Conservation (phyloP, 768 basidiomycete genomes). For the Hydnomerulius pinastri region DNA sequence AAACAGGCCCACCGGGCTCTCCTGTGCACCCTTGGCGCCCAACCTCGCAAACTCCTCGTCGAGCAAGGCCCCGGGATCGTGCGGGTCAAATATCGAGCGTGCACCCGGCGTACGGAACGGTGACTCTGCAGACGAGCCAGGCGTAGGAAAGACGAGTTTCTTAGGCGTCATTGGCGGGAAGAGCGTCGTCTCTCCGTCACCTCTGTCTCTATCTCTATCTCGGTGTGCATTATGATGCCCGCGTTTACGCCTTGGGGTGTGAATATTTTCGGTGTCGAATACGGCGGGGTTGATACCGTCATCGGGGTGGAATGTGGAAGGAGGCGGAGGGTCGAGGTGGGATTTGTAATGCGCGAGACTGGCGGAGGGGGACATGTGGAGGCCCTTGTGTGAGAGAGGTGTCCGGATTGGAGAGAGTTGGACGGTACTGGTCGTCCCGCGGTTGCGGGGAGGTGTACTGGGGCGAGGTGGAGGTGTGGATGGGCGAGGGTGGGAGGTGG, state of each 20-base stretch:
- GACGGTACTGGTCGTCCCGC: constrained; percentile 26
- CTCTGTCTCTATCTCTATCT: constrained; percentile 24
- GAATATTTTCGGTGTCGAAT: constrained; percentile 39
- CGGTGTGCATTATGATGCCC: constrained; percentile 19
- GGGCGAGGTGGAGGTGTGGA: constrained; percentile 41
- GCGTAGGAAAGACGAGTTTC: constrained; percentile 38
- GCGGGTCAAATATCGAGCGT: constrained; percentile 61
- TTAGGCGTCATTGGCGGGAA: constrained; percentile 47
- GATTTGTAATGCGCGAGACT: constrained; percentile 71
- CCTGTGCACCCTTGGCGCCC: constrained; percentile 42
- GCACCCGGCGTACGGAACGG: constrained; percentile 53
- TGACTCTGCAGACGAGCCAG: constrained; percentile 33
- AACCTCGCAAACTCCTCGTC: constrained; percentile 72
- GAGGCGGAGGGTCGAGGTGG: constrained; percentile 63
- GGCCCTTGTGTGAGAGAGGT: constrained; percentile 65
- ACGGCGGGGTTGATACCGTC: constrained; percentile 39
- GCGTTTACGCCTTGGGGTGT: constrained; percentile 50
- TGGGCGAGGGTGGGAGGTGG: constrained; percentile 18
- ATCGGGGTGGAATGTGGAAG: constrained; percentile 27
- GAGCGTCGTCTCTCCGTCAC: constrained; percentile 20
- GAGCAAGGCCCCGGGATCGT: constrained; percentile 65
- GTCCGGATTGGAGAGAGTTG: constrained; percentile 64
- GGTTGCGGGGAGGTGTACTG: constrained; percentile 39
- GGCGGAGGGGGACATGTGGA: constrained; percentile 69
- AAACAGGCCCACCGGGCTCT: constrained; percentile 70